phyloP scores from a whole-genome alignment of 2,329 filamentous ascomycete genomes.

The Penicillium brevicompactum region DNA sequence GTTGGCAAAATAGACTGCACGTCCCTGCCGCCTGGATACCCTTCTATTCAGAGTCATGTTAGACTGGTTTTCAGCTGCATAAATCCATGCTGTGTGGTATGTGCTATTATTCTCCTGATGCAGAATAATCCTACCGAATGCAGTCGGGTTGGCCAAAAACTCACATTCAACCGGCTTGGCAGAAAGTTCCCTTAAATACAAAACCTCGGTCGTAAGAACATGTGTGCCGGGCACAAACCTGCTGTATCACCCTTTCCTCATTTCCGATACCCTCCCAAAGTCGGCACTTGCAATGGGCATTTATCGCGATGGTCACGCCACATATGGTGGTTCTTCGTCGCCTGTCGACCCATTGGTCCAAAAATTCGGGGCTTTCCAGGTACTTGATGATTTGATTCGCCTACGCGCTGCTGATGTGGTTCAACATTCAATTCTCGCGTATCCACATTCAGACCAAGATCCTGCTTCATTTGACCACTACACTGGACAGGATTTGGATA shows the following conservation, averaged over 20 bases:
- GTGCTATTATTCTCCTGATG: conserved; percentile 4
- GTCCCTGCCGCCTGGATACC: not conserved
- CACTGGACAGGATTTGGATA: conserved; percentile 42
- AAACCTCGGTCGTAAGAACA: not conserved
- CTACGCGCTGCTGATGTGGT: conserved; percentile 40
- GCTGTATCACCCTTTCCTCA: not conserved
- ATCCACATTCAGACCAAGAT: conserved; percentile 37
- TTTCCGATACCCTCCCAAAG: not conserved
- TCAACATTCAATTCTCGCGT: conserved; percentile 47
- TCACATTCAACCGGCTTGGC: not conserved
- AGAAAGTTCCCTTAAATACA: conserved; percentile 1
- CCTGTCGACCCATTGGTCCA: conserved; percentile 21
- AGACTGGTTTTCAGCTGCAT: not conserved
- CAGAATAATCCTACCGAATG: conserved; percentile 18
- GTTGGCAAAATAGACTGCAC: not conserved
- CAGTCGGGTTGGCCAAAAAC: conserved; percentile 8
- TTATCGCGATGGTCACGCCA: conserved; percentile 14
- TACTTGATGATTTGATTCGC: conserved; percentile 47
- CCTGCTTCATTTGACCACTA: conserved; percentile 44
- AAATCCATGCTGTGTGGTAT: not conserved
- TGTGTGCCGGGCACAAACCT: not conserved
- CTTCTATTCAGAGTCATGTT: not conserved
- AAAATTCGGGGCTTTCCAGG: conserved; percentile 43
- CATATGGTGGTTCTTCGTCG: conserved; percentile 8
- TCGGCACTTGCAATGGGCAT: conserved; percentile 19